Evolutionary conservation across 257 asterid species (phyloP), one percentile per base, ranked within the genome.

Genomic region (Jaltomata sinuosa): DNA sequence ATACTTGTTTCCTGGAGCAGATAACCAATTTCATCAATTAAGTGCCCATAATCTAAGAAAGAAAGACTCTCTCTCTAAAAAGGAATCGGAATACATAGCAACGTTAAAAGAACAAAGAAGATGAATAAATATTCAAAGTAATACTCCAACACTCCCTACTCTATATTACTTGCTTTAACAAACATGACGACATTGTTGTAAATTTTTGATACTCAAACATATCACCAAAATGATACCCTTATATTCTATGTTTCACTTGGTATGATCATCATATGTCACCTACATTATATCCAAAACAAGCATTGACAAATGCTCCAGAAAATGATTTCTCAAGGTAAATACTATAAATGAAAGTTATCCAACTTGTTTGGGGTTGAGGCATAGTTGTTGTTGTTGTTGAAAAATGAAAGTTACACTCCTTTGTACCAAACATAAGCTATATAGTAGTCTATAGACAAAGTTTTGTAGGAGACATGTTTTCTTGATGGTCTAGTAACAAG

Each of bases 1-100:
- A 85, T 77, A 90, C 91, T 72, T 86, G 91, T 83, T 83, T 91
- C 92, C 97, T 93, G 90, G 67, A 87, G 79, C 40, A 72, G 85
- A 81, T 50, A 8, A 62, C 62, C 27, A 80, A 12, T 71, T 45
- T 61, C 16, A 83, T 71, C 59, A 64, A 68, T 9, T 34, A 47
- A 45, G 16, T 27, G 38, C 25, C 81, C 81, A 27, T 47, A 27
- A 74, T 27, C 38, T 76, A 76, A 47, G 11, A 61, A 15, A 76
- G 16, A 76, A 49, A 27, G 2, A 27, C 54, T 69, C 53, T n/a
- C n/a, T 22, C 61, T 15, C 81, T 25, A 27, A 3, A 27, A 61
- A 18, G 61, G 10, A 76, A 45, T 45, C 21, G 22, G 31, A 14
- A 74, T 22, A 74, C 80, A 74, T 45, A 45, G 57, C 19, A 42